These are phyloP conservation scores for Rhododendron williamsianum DNA, from an alignment of 148 eudicot species.

Conservation along the genomic window DNA sequence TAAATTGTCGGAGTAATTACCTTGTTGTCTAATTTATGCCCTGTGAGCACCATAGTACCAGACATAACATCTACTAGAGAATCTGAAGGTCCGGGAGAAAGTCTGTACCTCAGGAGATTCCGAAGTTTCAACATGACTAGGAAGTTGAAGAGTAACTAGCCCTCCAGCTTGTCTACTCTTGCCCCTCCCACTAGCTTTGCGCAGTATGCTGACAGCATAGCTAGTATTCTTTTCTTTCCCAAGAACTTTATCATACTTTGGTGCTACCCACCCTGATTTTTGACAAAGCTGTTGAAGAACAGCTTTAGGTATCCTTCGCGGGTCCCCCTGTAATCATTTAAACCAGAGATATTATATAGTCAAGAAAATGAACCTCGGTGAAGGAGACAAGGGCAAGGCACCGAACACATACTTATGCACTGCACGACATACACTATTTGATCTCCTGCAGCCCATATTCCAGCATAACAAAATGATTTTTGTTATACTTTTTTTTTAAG, in stretches of 20 bases:
- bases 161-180: conserved; percentile 97
- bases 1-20: neutral
- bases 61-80: neutral
- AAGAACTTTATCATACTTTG: conserved; percentile 65
- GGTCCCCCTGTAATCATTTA: conserved; percentile 61
- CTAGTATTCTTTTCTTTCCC: conserved; percentile 45
- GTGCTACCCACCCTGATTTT: conserved; percentile 95
- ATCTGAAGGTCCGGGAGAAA: neutral
- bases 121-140: conserved; percentile 46
- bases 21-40: neutral
- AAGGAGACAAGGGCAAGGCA: neutral
- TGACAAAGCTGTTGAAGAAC: conserved; percentile 91
- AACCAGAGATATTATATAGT: neutral
- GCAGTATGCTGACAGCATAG: conserved; percentile 71
- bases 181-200: conserved; percentile 96
- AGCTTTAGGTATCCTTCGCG: conserved; percentile 83
- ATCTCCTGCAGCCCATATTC: neutral
- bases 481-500: neutral
- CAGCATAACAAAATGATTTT: neutral
- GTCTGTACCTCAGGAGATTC: conserved; percentile 71
- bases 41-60: neutral
- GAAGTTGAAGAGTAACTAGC: conserved; percentile 71
- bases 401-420: neutral
- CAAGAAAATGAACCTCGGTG: neutral
- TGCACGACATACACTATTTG: neutral